Evolutionary conservation across 1,284 basidiomycete species (phyloP).

Genomic region (Fereydounia khargensis): DNA sequence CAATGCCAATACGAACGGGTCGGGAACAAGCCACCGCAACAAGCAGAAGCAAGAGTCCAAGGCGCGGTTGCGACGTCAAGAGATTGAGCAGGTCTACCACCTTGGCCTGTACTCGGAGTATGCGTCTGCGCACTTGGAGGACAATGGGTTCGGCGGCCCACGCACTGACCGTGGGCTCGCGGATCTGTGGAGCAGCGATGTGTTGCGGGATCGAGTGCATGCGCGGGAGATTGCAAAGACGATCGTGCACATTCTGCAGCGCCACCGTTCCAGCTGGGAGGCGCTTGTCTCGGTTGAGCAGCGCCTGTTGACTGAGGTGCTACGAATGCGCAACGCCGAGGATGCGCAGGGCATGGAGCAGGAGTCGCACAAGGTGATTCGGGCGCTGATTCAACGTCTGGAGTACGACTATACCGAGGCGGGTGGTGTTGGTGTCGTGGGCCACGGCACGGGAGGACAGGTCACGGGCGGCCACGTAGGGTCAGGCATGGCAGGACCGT

Average conservation of each 20-base stretch:
- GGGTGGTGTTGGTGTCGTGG: no score
- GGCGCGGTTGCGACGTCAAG: conserved; percentile 19
- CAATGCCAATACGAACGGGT: no score
- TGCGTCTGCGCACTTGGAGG: conserved; percentile 2
- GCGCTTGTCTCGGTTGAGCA: conserved; percentile 25
- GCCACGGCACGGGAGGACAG: no score
- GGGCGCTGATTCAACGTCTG: no score
- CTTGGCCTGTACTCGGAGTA: conserved; percentile 12
- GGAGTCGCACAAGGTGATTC: no score
- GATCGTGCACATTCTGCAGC: conserved; percentile 4
- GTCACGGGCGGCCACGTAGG: no score
- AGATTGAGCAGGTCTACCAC: conserved; percentile 27
- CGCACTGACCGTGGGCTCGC: background rate
- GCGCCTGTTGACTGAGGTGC: conserved; percentile 12
- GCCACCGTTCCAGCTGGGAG: conserved; percentile 12
- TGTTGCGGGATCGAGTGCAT: conserved; percentile 2
- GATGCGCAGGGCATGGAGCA: no score
- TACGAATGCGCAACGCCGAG: no score
- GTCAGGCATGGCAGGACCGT: no score
- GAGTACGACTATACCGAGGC: no score
- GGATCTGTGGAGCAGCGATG: background rate
- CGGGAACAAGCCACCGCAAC: no score
- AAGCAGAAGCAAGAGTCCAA: conserved; percentile 32
- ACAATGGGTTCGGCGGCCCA: background rate
- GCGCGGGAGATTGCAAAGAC: conserved; percentile 3